Base-by-base conservation (phyloP, 345 rosid genomes). In the Physaria fendleri region DNA sequence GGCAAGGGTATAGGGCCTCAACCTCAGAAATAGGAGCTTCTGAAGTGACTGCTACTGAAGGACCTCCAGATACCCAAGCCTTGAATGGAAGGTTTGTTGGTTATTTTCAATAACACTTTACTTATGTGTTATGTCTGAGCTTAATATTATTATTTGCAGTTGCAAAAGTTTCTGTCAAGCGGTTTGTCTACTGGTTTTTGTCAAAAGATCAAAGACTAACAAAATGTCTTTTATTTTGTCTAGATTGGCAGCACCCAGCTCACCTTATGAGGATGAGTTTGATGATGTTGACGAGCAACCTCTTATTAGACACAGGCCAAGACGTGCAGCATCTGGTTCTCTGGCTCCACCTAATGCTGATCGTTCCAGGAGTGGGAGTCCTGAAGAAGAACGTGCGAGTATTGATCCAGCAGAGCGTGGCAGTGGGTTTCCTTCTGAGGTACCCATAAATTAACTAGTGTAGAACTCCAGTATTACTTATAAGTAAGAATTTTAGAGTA, bases 271-370 rank as follows among this genome's bases (percentile, higher is more conserved):
- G 35, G 95, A 90, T 56, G 89, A 84, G 52, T 75, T 71, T 58
- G 95, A 79, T 69, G 96, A 87, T 60, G 79, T 62, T 64, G 87
- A 78, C 64, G 81, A 73, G 65, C 83, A 76, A 73, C 97, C 97
- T 55, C 83, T 85, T 28, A 64, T 81, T 70, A 79, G 88, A 80
- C 88, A 74, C 68, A 70, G 87, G 73, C 72, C 93, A 41, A 80
- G 85, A 65, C 81, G 73, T 47, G 53, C 34, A 11, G 71, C 83
- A 24, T 78, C 83, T 39, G 79, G 74, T 40, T 62, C 82, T 22
- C 11, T 66, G 56, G 85, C 71, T 30, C 76, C 84, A 65, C 75
- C 64, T 44, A 66, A 77, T 51, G 67, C 46, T 59, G 81, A 78
- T 39, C 71, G 77, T n/a, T 83, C 88, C 20, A 58, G 81, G 47